Evolutionary conservation across 148 eudicot genomes (phyloP), one percentile per base, ranked within the genome.

Genomic region (Amaranthus hypochondriacus): DNA sequence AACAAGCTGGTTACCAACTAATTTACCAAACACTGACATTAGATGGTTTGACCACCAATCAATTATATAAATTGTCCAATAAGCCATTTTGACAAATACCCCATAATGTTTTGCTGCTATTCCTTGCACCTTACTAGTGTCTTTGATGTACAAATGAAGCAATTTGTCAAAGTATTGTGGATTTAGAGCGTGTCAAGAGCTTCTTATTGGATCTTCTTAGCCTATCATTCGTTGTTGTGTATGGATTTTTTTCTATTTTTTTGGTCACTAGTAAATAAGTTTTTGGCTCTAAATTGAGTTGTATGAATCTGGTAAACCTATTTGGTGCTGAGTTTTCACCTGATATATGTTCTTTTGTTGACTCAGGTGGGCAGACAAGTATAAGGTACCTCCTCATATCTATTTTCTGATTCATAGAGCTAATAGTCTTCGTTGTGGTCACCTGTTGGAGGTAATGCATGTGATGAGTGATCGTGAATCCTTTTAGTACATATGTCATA

Each of bases 321-420:
- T 43, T 12, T 48, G 14, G 51, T 15, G 59, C 44, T 13, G 18
- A 73, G 53, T 66, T 28, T 58, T 58, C 47, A 39, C 64, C 76
- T 76, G 21, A 70, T 15, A 13, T 74, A 39, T n/a, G 44, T 70
- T 68, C 68, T 63, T 64, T 71, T 79, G 68, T 79, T 86, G 77
- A 73, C 74, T 67, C 97, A 95, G 99, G 99, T 80, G 99, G 99
- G 49, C 99, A 95, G 87, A 95, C 99, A 43, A 95, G 99, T 80
- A 95, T 95, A 81, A 92, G 99, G 99, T 95, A 88, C 62, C 72
- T 80, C 69, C 49, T 79, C 68, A 66, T 60, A 14, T 62, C 77
- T 56, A 15, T 21, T 66, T 1, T 75, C 76, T 72, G 51, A 72
- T 72, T 52, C 46, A 18, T 68, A 42, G 48, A 61, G 69, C 74